Evolutionary conservation across 2,329 filamentous ascomycete species (phyloP), one percentile per base, ranked within the genome.

Genomic region (Penicillium hesseltinei): DNA sequence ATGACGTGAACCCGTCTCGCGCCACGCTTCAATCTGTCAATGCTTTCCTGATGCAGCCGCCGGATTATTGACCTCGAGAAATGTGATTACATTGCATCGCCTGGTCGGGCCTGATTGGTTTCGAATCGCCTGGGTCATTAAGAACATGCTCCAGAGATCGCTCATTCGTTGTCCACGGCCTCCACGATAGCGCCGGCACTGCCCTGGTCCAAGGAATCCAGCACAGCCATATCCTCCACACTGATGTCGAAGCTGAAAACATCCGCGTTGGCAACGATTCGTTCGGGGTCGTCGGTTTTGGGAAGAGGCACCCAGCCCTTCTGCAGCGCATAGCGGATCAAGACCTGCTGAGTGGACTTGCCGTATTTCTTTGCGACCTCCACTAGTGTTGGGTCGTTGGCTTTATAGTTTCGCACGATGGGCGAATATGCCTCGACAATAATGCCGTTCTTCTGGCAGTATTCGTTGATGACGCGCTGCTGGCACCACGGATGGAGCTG

Each of bases 21-120:
- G 83, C 90, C 23, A 97, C 92, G 0, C 77, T 97, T 38, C 92
- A 97, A 74, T 93, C 91, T 64, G 88, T 97, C 5, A 97, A 97
- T 74, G 90, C 90, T 54, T 96, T 91, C 68, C 76, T 97, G 51
- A 93, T 97, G 86, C 73, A 77, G 61, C 67, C 70, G 51, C 73
- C 72, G 36, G 66, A 71, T 64, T 71, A 71, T 62, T 72, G 61
- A 70, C 25, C 43, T n/a, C 23, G 17, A 35, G n/a, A 31, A 17
- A 58, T 17, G 44, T 35, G 27, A 21, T 42, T 50, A 46, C 36
- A 58, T 60, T 47, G 23, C 36, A 25, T 54, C 29, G 33, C 51
- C 44, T 48, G 52, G 55, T 42, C n/a, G 42, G 35, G 31, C 47
- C 44, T 48, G 59, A 44, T 49, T 60, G 36, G 57, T n/a, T 35